A percentile compares a stretch with the other conserved stretches of the same genome.
Conservation (phyloP, 306 rosid genomes). For the Erythrophleum fordii region DNA sequence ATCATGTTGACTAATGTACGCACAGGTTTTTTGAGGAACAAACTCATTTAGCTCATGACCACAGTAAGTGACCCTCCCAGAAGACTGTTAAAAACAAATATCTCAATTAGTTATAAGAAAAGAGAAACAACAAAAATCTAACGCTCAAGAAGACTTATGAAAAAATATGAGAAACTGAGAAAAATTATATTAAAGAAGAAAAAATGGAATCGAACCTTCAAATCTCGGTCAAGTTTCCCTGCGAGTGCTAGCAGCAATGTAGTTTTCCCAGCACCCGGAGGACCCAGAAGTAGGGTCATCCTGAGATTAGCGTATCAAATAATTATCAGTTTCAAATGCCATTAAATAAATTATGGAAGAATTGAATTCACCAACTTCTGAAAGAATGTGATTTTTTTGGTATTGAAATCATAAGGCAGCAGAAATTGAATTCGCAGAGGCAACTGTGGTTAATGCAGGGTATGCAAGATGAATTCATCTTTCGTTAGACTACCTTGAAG, state of each 20-base stretch:
- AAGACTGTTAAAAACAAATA: conserved; percentile 45
- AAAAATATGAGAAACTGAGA: background rate
- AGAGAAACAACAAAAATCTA: background rate
- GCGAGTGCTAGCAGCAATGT: conserved; percentile 74
- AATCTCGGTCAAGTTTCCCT: conserved; percentile 65
- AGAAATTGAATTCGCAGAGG: background rate
- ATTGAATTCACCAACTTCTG: background rate
- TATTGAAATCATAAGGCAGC: background rate
- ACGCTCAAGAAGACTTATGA: background rate
- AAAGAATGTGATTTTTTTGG: background rate
- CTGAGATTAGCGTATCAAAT: conserved; percentile 40
- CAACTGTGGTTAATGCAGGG: background rate
- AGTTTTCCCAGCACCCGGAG: conserved; percentile 85
- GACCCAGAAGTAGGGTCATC: conserved; percentile 88
- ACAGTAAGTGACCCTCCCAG: conserved; percentile 78
- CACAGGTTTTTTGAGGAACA: conserved; percentile 53
- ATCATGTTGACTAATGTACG: conserved; percentile 57
- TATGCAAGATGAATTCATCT: conserved; percentile 9
- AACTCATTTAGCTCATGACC: conserved; percentile 77
- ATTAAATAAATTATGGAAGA: background rate
- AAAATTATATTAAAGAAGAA: background rate
- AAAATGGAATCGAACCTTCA: conserved; percentile 57
- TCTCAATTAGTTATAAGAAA: background rate
- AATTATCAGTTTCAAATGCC: background rate
- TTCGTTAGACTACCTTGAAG: conserved; percentile 63